phyloP scores from a whole-genome alignment of 2,329 filamentous ascomycete species.

The Penicillium brevicompactum region DNA sequence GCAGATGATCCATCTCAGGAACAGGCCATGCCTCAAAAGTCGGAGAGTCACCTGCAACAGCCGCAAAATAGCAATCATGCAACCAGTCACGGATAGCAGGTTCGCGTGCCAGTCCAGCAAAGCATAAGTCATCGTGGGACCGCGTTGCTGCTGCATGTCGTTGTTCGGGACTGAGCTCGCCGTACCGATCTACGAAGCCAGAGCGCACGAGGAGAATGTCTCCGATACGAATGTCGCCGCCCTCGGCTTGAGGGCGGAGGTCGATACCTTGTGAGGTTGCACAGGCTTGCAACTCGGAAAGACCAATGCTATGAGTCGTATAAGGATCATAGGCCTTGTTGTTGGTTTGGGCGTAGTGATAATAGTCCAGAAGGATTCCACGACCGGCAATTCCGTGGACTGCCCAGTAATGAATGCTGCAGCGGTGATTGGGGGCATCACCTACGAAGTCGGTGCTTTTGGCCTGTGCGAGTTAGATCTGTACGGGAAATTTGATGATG shows the following conservation, averaged over 20 bases:
- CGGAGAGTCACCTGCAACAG: conserved; percentile 64
- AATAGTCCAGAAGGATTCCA: conserved; percentile 47
- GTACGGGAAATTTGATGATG: background rate
- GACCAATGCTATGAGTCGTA: conserved; percentile 55
- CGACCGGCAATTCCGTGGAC: conserved; percentile 46
- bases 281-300: conserved; percentile 59
- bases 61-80: conserved; percentile 69
- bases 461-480: conserved; percentile 23
- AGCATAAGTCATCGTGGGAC: conserved; percentile 44
- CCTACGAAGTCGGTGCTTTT: conserved; percentile 40
- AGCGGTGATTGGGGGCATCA: conserved; percentile 37
- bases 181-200: conserved; percentile 63
- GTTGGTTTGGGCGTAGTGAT: conserved; percentile 52
- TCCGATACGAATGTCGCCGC: conserved; percentile 59
- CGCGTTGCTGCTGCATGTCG: conserved; percentile 35
- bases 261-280: conserved; percentile 63
- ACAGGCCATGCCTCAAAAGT: conserved; percentile 67
- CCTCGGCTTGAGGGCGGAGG: conserved; percentile 57
- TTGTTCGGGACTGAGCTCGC: conserved; percentile 45
- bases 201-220: conserved; percentile 69
- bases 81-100: conserved; percentile 64
- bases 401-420: conserved; percentile 48
- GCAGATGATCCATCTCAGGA: conserved; percentile 34
- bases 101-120: conserved; percentile 56
- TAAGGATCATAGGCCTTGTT: conserved; percentile 56